Evolutionary conservation across 371 early-diverging fungal genomes (phyloP).

Genomic region (Smittium culicis): DNA sequence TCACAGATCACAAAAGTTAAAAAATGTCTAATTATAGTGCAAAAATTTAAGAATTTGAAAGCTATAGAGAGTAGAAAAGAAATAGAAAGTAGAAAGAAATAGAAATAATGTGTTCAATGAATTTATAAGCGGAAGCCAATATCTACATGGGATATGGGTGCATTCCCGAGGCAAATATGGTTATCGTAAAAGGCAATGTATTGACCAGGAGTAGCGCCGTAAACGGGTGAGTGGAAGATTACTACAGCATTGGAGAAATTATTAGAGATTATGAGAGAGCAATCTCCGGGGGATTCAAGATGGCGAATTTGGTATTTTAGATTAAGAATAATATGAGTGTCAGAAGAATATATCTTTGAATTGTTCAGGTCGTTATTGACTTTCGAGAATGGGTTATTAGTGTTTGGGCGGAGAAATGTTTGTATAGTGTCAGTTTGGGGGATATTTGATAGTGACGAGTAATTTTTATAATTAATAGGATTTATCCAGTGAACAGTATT

Average conservation of each 20-base stretch:
- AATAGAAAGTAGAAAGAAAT: no score
- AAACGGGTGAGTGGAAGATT: constrained; percentile 2
- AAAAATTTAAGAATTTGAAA: no score
- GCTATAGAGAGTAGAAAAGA: no score
- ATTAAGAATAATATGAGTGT: no score
- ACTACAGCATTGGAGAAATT: background rate
- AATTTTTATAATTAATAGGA: background rate
- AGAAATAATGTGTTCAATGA: no score
- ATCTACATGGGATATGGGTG: background rate
- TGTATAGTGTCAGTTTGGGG: background rate
- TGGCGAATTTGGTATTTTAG: background rate
- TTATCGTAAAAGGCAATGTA: constrained; percentile 9
- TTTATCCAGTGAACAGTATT: constrained; percentile 17
- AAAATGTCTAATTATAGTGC: no score
- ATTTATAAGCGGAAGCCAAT: constrained; percentile 1
- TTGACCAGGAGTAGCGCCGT: constrained; percentile 13
- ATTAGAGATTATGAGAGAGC: no score
- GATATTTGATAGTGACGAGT: no score
- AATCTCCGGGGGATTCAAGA: background rate
- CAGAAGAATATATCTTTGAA: no score
- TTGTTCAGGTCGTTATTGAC: no score
- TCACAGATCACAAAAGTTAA: no score
- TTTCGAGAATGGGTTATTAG: background rate
- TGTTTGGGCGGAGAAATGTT: background rate
- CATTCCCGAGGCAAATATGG: constrained; percentile 8